Conservation (phyloP, 2,329 filamentous ascomycete genomes). For the Apiospora rasikravindrae region DNA sequence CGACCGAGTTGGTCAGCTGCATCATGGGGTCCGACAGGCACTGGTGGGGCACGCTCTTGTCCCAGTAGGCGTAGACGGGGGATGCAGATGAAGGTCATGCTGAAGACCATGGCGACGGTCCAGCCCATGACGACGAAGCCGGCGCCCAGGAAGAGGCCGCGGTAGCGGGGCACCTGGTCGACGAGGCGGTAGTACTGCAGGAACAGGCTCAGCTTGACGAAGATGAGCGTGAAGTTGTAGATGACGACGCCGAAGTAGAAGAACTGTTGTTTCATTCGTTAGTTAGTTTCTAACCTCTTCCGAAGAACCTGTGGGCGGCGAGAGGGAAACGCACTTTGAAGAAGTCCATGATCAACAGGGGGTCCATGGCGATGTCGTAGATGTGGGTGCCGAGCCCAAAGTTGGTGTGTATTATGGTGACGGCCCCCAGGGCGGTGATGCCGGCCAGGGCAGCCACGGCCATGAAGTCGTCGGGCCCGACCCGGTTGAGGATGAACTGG, state of each 20-base stretch:
- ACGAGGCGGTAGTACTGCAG: slow-evolving; percentile 33
- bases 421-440: not conserved
- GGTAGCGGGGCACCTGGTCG: slow-evolving; percentile 28
- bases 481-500: slow-evolving; percentile 6
- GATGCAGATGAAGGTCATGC: slow-evolving; percentile 28
- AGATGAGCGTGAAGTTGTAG: slow-evolving; percentile 28
- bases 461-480: slow-evolving; percentile 18
- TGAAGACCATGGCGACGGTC: slow-evolving; percentile 29
- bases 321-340: slow-evolving; percentile 16
- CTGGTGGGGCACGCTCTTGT: not conserved
- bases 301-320: too few species aligned
- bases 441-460: slow-evolving; percentile 9
- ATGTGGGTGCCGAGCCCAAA: slow-evolving; percentile 20
- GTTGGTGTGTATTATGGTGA: not conserved
- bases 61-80: slow-evolving; percentile 29
- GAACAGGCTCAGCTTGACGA: slow-evolving; percentile 32
- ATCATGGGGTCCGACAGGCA: slow-evolving; percentile 27
- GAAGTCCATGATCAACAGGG: not conserved
- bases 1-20: slow-evolving; percentile 30
- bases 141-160: slow-evolving; percentile 25
- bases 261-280: slow-evolving; percentile 20
- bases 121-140: slow-evolving; percentile 29
- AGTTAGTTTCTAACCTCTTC: not conserved
- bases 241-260: slow-evolving; percentile 28
- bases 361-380: not conserved